Conservation (phyloP, 495 filamentous ascomycete genomes). For the Aspergillus bridgeri region DNA sequence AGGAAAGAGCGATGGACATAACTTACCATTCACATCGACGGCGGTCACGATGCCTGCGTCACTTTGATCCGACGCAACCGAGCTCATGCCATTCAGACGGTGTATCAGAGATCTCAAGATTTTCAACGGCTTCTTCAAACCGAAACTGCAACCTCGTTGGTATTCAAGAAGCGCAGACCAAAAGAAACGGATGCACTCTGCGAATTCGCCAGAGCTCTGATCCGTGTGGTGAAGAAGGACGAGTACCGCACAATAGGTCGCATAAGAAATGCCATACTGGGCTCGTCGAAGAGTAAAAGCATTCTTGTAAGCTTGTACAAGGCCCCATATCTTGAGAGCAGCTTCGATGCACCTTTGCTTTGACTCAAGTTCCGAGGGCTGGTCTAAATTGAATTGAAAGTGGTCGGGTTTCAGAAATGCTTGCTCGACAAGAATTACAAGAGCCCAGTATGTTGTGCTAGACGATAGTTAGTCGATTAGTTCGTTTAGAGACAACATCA, state of each 20-base stretch:
- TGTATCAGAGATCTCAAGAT: conserved; percentile 1
- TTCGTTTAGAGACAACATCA: neutral
- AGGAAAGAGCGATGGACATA: neutral
- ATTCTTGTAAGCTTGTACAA: conserved; percentile 12
- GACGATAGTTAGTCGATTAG: neutral
- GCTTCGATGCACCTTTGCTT: conserved; percentile 8
- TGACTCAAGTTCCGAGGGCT: neutral
- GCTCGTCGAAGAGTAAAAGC: conserved; percentile 19
- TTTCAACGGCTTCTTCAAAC: conserved; percentile 7
- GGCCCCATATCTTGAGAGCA: conserved; percentile 9
- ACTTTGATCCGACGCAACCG: neutral
- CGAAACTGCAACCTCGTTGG: conserved; percentile 11
- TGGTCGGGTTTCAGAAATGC: conserved; percentile 17
- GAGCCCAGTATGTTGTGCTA: conserved; percentile 16
- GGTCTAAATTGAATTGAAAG: conserved; percentile 6
- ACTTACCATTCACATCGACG: neutral
- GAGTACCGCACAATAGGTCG: conserved; percentile 14
- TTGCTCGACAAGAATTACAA: conserved; percentile 19
- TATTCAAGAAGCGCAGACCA: conserved; percentile 12
- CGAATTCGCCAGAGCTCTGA: conserved; percentile 6
- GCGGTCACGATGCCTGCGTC: neutral
- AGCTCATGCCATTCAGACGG: neutral
- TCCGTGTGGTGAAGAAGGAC: conserved; percentile 10
- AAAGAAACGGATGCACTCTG: conserved; percentile 14
- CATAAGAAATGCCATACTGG: conserved; percentile 19